phyloP scores from a whole-genome alignment of 1,284 basidiomycete species.

The Bondarzewia mesenterica region DNA sequence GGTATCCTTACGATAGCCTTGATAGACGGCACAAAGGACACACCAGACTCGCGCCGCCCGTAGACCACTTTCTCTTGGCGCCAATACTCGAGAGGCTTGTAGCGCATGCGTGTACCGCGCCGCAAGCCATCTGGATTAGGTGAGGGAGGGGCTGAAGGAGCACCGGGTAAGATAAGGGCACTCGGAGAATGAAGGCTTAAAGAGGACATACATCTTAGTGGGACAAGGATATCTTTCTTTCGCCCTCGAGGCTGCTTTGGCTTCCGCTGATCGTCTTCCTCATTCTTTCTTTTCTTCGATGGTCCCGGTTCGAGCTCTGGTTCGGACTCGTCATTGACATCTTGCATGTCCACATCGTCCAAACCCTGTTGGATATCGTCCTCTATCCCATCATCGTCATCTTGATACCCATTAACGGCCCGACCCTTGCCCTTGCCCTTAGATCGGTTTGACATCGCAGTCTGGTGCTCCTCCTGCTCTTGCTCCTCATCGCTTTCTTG shows the following conservation, averaged over 20 bases:
- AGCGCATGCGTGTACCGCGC: constrained; percentile 65
- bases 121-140: constrained; percentile 54
- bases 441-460: constrained; percentile 15
- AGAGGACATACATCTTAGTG: neutral
- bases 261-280: constrained; percentile 18
- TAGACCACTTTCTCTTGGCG: constrained; percentile 87
- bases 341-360: constrained; percentile 30
- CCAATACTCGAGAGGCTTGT: constrained; percentile 87
- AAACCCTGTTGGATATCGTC: constrained; percentile 47
- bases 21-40: constrained; percentile 68
- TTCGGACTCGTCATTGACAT: constrained; percentile 31
- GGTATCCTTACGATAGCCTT: constrained; percentile 78
- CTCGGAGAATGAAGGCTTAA: neutral
- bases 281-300: constrained; percentile 17
- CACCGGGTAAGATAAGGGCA: neutral
- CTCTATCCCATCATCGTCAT: constrained; percentile 37
- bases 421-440: constrained; percentile 29
- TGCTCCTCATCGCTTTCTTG: constrained; percentile 34
- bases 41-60: constrained; percentile 46
- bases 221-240: constrained; percentile 16
- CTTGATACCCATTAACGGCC: constrained; percentile 17
- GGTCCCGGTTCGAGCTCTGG: constrained; percentile 20
- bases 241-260: constrained; percentile 18
- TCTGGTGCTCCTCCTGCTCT: constrained; percentile 22
- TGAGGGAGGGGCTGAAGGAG: neutral